A percentile compares a stretch with the other conserved stretches of the same genome.
phyloP scores from a whole-genome alignment of 805 yeast species.

The Lipomyces starkeyi region DNA sequence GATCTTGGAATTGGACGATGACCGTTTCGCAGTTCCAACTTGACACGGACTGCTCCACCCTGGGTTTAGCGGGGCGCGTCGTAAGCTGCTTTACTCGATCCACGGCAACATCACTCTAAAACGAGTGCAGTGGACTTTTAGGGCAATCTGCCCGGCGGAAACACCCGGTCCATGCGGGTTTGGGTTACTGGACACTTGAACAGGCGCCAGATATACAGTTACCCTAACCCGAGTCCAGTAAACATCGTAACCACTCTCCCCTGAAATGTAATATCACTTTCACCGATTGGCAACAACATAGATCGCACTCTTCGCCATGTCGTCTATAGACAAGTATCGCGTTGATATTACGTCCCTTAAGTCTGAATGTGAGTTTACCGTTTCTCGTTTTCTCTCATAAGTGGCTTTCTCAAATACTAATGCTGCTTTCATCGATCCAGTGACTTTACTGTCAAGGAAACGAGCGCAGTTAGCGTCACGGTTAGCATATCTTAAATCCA shows the following conservation, averaged over 20 bases:
- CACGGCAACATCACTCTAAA: no score
- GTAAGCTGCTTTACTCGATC: no score
- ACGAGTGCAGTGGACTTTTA: no score
- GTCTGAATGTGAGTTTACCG: constrained; percentile 7
- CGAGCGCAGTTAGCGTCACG: constrained; percentile 12
- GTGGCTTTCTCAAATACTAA: neutral
- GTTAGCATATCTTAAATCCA: neutral
- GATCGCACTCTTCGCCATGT: constrained; percentile 4
- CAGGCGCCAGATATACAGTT: no score
- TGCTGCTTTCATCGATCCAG: neutral
- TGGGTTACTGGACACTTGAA: neutral
- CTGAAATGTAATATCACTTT: neutral
- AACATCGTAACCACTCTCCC: neutral
- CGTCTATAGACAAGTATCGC: constrained; percentile 11
- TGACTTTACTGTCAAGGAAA: constrained; percentile 2
- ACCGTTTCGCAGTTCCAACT: no score
- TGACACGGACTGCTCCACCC: no score
- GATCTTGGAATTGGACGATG: no score
- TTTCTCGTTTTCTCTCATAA: neutral
- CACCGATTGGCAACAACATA: neutral
- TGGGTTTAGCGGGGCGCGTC: no score
- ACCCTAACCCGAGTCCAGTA: neutral
- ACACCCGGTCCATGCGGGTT: no score
- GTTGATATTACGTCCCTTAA: constrained; percentile 9
- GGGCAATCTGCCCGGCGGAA: no score